Percentiles rank a stretch among this genome's conserved stretches.
Conservation (phyloP, 306 rosid species). For the Herpetospermum pedunculosum region DNA sequence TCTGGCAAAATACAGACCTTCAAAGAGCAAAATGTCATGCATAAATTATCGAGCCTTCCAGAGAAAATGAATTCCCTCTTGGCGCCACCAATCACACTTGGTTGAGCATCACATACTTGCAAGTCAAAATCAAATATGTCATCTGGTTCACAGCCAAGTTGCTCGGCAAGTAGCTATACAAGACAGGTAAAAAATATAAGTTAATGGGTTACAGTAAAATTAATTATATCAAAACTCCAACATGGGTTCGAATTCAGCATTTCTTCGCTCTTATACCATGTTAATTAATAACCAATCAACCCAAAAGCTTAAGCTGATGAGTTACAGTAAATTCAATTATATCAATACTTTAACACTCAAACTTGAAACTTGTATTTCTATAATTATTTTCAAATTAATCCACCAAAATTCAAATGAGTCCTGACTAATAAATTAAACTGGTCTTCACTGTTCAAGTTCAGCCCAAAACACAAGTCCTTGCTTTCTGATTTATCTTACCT, state of each 20-base stretch:
- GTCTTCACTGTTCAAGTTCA: not conserved
- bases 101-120: conserved; percentile 92
- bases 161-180: conserved; percentile 52
- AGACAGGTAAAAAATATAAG: not conserved
- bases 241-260: too few species aligned
- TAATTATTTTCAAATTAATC: not conserved
- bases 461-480: not conserved
- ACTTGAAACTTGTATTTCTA: not conserved
- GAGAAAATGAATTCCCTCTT: conserved; percentile 60
- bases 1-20: conserved; percentile 31
- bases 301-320: too few species aligned
- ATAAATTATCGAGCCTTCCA: conserved; percentile 88
- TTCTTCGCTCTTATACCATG: too few species aligned
- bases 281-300: too few species aligned
- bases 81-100: conserved; percentile 61
- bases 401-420: not conserved
- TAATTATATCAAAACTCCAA: too few species aligned
- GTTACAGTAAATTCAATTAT: too few species aligned
- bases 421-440: not conserved
- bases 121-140: conserved; percentile 74
- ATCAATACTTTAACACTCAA: too few species aligned
- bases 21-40: conserved; percentile 77
- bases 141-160: conserved; percentile 56
- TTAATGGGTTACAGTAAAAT: too few species aligned
- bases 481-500: conserved; percentile 30